A percentile compares a stretch with the other conserved stretches of the same genome.
These are phyloP conservation scores for Diaporthe batatas DNA, from an alignment of 2,329 filamentous ascomycete genomes.

Conservation along the genomic window DNA sequence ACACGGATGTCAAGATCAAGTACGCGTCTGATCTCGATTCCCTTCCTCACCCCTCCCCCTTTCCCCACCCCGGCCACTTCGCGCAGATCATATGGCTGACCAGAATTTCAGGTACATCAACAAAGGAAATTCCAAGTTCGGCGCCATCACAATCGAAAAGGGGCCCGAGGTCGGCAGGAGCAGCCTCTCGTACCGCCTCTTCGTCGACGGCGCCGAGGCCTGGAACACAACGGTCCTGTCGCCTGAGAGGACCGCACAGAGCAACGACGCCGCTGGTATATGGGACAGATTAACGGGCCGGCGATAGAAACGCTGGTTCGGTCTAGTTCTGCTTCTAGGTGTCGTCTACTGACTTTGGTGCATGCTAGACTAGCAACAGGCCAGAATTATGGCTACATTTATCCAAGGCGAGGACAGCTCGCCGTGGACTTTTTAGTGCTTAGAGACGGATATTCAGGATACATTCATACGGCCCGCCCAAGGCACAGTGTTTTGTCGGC, in stretches of 20 bases:
- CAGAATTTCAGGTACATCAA: conserved; percentile 74
- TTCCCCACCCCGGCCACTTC: neutral
- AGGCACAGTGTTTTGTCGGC: neutral
- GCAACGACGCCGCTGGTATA: conserved; percentile 51
- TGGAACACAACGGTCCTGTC: conserved; percentile 76
- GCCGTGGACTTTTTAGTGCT: neutral
- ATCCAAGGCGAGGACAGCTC: too few species aligned
- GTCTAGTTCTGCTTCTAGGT: neutral
- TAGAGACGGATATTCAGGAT: neutral
- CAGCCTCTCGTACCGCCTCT: conserved; percentile 83
- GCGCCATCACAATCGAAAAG: conserved; percentile 82
- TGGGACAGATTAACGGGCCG: conserved; percentile 58
- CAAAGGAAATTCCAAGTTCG: conserved; percentile 90
- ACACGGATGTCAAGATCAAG: conserved; percentile 87
- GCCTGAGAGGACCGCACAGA: conserved; percentile 55
- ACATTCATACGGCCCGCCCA: neutral
- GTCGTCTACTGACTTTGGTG: neutral
- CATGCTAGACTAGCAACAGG: neutral
- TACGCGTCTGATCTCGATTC: conserved; percentile 61
- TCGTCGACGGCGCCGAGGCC: conserved; percentile 81
- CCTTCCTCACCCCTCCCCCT: neutral
- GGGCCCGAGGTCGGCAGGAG: conserved; percentile 75
- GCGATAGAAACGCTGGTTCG: conserved; percentile 11
- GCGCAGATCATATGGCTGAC: conserved; percentile 22
- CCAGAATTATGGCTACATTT: neutral